Conservation (phyloP, 108 stramenopile species). For the Nitzschia palea region DNA sequence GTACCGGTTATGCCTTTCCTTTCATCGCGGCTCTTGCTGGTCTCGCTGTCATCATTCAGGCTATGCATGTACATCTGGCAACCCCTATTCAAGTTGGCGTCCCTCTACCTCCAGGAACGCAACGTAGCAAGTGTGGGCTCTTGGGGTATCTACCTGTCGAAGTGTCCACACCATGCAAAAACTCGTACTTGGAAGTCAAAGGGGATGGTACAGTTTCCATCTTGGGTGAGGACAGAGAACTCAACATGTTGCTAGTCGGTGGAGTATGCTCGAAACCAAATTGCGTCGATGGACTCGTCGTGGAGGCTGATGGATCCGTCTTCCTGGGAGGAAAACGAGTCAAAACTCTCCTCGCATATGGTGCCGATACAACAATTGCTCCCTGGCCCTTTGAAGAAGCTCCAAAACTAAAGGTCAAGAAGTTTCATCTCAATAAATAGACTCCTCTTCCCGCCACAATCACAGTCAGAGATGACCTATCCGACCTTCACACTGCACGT, state of each 20-base stretch:
- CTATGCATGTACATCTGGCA: conserved; percentile 27
- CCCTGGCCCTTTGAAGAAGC: conserved; percentile 50
- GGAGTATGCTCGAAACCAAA: conserved; percentile 10
- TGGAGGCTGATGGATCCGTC: conserved; percentile 32
- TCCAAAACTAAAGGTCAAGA: conserved; percentile 35
- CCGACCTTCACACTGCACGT: no score
- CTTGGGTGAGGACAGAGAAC: conserved; percentile 19
- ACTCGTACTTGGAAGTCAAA: conserved; percentile 32
- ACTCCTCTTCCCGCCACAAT: no score
- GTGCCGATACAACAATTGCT: not conserved
- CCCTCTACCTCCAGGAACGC: conserved; percentile 31
- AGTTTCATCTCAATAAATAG: conserved; percentile 4
- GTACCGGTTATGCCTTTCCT: not conserved
- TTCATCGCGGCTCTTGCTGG: conserved; percentile 17
- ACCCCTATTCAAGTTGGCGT: conserved; percentile 34
- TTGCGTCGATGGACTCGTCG: conserved; percentile 33
- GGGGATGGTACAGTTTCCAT: conserved; percentile 33
- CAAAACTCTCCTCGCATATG: not conserved
- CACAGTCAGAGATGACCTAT: no score
- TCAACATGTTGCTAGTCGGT: conserved; percentile 36
- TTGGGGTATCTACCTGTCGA: conserved; percentile 3
- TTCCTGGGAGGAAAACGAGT: conserved; percentile 35
- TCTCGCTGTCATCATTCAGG: conserved; percentile 12
- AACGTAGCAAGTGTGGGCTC: conserved; percentile 46
- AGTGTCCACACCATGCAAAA: conserved; percentile 7